Percentiles rank a stretch among this genome's conserved stretches.
Evolutionary conservation across 805 yeast species (phyloP).

Genomic region (Yamadazyma nakazawae): DNA sequence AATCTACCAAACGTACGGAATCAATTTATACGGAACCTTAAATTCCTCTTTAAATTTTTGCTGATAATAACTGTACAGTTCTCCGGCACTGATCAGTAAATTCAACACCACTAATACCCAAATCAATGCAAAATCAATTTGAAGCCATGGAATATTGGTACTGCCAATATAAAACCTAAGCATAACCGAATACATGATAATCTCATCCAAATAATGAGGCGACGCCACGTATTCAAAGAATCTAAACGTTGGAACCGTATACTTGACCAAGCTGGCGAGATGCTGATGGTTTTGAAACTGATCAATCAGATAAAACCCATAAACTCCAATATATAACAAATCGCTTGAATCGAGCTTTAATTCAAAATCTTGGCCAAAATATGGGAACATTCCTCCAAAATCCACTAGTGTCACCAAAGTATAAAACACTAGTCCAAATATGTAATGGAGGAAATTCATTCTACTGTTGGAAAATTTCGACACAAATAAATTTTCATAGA

Average conservation of each 20-base stretch:
- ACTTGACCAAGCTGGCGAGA: conserved; percentile 50
- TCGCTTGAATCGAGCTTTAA: conserved; percentile 13
- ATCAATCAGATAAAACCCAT: conserved; percentile 50
- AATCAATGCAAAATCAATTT: conserved; percentile 20
- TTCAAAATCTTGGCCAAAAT: conserved; percentile 13
- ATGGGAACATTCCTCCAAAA: conserved; percentile 19
- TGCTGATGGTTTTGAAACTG: conserved; percentile 52
- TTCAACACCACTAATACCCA: conserved; percentile 41
- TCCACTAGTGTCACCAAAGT: conserved; percentile 42
- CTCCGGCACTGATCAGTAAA: conserved; percentile 53
- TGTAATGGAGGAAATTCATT: conserved; percentile 65
- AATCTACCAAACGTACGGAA: conserved; percentile 30
- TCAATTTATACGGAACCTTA: conserved; percentile 27
- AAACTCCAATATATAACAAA: conserved; percentile 31
- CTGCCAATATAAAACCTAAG: conserved; percentile 17
- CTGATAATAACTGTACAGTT: conserved; percentile 48
- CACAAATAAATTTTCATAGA: conserved; percentile 51
- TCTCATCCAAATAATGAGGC: conserved; percentile 72
- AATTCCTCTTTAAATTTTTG: conserved; percentile 26
- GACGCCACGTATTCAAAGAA: conserved; percentile 51
- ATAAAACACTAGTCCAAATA: conserved; percentile 63
- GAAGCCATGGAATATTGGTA: conserved; percentile 17
- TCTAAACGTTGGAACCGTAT: conserved; percentile 51
- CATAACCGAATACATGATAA: conserved; percentile 48
- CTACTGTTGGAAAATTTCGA: conserved; percentile 48